phyloP scores from a whole-genome alignment of 2,329 filamentous ascomycete species.

The Aspergillus niger region DNA sequence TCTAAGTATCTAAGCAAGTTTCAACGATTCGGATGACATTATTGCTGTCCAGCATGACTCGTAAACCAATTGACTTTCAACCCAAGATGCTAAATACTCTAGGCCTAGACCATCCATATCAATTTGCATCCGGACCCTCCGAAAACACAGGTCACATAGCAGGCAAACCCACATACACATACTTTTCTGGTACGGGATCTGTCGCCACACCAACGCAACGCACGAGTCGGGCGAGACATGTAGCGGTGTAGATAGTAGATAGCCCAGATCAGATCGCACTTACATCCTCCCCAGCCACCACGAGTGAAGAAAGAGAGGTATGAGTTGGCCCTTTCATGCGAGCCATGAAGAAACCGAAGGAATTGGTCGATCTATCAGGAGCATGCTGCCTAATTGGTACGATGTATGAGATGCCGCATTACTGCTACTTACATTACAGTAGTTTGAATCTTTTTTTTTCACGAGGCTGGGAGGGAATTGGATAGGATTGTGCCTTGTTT shows the following conservation, averaged over 20 bases:
- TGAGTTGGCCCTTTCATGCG: neutral
- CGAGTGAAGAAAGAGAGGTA: neutral
- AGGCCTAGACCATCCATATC: neutral
- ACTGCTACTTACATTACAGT: too few species aligned
- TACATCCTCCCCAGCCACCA: neutral
- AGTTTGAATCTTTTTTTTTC: too few species aligned
- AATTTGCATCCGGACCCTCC: neutral
- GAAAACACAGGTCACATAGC: too few species aligned
- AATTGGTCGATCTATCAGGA: too few species aligned
- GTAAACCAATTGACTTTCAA: neutral
- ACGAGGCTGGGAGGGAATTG: too few species aligned
- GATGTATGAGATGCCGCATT: too few species aligned
- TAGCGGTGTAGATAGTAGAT: neutral
- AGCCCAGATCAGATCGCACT: neutral
- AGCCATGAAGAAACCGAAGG: too few species aligned
- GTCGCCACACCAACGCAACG: constrained; percentile 5
- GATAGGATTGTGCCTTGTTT: too few species aligned
- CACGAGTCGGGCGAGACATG: neutral
- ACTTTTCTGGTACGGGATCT: neutral
- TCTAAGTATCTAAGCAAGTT: constrained; percentile 12
- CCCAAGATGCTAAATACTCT: too few species aligned
- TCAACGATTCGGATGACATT: constrained; percentile 9
- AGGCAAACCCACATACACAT: too few species aligned
- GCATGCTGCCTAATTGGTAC: too few species aligned
- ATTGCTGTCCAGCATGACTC: neutral